Conservation (phyloP, 495 filamentous ascomycete genomes). For the Haplographium delicatum region DNA sequence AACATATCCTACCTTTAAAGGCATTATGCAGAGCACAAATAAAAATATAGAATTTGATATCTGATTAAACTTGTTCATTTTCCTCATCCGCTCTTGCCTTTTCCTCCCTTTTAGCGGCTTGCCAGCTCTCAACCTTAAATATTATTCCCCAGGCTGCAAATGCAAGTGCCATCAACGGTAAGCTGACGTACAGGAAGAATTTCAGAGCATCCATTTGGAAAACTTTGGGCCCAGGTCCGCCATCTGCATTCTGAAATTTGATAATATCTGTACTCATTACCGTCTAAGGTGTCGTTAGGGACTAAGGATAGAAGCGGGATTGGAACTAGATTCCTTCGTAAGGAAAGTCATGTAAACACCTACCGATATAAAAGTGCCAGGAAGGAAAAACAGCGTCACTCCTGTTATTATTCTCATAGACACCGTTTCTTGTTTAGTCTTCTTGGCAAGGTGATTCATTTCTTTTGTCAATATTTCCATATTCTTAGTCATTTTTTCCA, state of each 20-base stretch:
- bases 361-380: slow-evolving; percentile 39
- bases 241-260: slow-evolving; percentile 10
- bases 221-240: not conserved
- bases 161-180: slow-evolving; percentile 12
- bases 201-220: slow-evolving; percentile 18
- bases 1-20: no score
- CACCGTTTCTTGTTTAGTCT: slow-evolving; percentile 28
- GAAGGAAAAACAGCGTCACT: slow-evolving; percentile 40
- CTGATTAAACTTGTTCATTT: no score
- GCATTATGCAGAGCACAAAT: no score
- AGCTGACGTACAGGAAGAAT: slow-evolving; percentile 19
- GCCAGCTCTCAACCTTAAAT: no score
- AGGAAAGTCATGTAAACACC: slow-evolving; percentile 4
- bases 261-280: slow-evolving; percentile 31
- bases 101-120: no score
- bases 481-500: slow-evolving; percentile 13
- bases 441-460: slow-evolving; percentile 29
- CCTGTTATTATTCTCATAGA: slow-evolving; percentile 40
- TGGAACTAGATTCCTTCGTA: not conserved
- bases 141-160: slow-evolving; percentile 12
- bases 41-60: no score
- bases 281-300: no score
- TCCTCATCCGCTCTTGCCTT: no score
- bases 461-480: slow-evolving; percentile 13
- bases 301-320: no score